Evolutionary conservation across 306 rosid species (phyloP).

Genomic region (Morella rubra): DNA sequence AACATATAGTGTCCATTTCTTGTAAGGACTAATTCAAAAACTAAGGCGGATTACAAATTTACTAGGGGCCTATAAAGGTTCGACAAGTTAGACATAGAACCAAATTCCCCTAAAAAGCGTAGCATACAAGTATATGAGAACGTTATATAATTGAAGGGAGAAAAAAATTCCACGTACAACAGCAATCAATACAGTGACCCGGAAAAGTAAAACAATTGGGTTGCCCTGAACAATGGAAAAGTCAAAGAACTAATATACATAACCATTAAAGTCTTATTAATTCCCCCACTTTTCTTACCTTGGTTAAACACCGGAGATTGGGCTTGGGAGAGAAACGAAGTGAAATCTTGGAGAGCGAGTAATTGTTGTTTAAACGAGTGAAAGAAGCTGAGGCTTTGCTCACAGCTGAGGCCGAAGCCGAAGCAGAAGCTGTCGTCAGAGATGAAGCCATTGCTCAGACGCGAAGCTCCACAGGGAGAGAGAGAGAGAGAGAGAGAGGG

Average conservation of each 20-base stretch:
- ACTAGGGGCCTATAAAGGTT: not conserved
- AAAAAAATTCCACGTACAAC: not conserved
- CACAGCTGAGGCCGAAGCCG: conserved; percentile 42
- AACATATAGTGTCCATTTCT: not conserved
- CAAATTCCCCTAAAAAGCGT: not conserved
- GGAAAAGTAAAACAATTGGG: not conserved
- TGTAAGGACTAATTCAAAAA: not conserved
- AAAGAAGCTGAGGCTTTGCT: conserved; percentile 38
- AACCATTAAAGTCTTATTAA: not conserved
- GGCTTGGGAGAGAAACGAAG: conserved; percentile 49
- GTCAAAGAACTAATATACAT: not conserved
- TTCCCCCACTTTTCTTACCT: conserved; percentile 39
- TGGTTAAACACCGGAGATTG: conserved; percentile 43
- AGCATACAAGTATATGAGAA: not conserved
- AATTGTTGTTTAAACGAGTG: conserved; percentile 15
- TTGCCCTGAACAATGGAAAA: not conserved
- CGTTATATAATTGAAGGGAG: not conserved
- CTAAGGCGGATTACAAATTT: not conserved
- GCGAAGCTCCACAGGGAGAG: not conserved
- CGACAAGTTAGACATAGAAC: not conserved
- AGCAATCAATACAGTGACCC: not conserved
- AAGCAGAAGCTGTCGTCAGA: conserved; percentile 24
- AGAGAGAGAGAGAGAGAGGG: conserved; percentile 1
- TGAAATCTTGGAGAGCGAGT: conserved; percentile 37
- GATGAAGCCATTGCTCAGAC: conserved; percentile 35